These are phyloP conservation scores for Neurospora cerealis DNA, from an alignment of 495 filamentous ascomycete genomes.

Conservation along the genomic window DNA sequence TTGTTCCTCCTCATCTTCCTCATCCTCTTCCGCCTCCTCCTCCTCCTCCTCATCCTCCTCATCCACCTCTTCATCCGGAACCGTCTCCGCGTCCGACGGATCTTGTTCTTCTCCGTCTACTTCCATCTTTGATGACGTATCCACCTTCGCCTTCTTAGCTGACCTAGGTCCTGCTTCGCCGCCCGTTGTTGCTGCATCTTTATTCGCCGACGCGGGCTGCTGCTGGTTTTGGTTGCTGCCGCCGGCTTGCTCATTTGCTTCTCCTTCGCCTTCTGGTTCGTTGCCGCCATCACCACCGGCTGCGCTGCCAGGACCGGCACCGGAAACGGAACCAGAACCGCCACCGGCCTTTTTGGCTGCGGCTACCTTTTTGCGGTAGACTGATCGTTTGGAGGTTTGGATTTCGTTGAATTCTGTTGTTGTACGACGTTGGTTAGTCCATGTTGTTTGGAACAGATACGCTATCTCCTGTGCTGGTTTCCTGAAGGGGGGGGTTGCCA, in stretches of 20 bases:
- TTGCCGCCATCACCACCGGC: constrained; percentile 1
- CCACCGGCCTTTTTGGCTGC: constrained; percentile 28
- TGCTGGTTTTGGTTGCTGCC: neutral
- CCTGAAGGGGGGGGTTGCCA: neutral
- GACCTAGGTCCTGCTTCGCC: constrained; percentile 12
- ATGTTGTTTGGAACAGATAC: neutral
- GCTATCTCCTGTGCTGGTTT: neutral
- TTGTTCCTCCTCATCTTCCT: constrained; percentile 37
- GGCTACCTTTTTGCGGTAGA: constrained; percentile 40
- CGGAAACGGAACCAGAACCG: neutral
- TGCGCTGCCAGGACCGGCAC: neutral
- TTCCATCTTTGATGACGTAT: constrained; percentile 27
- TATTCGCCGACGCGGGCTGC: too few relatives aligned
- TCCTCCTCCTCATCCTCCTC: constrained; percentile 46
- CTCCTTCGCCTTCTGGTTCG: neutral
- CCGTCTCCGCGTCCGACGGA: constrained; percentile 40
- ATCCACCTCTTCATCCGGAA: constrained; percentile 41
- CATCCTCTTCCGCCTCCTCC: constrained; percentile 35
- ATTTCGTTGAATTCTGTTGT: constrained; percentile 41
- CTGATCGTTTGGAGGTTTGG: constrained; percentile 41
- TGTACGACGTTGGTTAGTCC: neutral
- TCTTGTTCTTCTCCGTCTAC: constrained; percentile 17
- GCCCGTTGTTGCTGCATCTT: too few relatives aligned
- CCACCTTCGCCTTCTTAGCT: constrained; percentile 34
- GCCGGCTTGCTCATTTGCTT: neutral